A percentile compares a stretch with the other conserved stretches of the same genome.
Conservation (phyloP, 2,329 filamentous ascomycete species). For the Neopestalotiopsis sp. region DNA sequence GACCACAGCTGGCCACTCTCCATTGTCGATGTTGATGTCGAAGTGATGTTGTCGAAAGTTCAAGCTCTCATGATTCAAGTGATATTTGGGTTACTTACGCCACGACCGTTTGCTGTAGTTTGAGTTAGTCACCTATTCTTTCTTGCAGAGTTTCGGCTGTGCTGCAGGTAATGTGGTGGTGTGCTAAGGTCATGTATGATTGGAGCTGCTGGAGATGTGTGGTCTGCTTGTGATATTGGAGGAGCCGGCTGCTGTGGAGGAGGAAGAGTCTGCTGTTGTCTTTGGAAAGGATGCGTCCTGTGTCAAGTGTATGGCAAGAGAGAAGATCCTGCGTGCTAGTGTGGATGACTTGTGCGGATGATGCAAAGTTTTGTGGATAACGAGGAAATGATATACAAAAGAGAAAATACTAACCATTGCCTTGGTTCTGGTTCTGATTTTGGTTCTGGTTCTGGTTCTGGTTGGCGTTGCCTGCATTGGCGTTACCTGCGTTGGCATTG, state of each 20-base stretch:
- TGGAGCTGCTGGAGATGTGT: slow-evolving; percentile 5
- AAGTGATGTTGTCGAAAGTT: not conserved
- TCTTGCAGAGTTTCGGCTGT: not conserved
- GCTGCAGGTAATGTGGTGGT: slow-evolving; percentile 10
- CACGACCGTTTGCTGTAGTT: slow-evolving; percentile 11
- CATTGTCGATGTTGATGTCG: not conserved
- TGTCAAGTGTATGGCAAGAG: slow-evolving; percentile 4
- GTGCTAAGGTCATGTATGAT: slow-evolving; percentile 1
- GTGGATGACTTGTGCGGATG: slow-evolving; percentile 8
- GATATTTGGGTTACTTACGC: slow-evolving; percentile 10
- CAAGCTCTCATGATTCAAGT: not conserved
- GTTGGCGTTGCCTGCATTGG: slow-evolving; percentile 20
- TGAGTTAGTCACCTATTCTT: slow-evolving; percentile 8
- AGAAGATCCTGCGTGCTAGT: slow-evolving; percentile 2
- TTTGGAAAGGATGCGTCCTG: not conserved
- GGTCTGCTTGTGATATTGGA: slow-evolving; percentile 9
- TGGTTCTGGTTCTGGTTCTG: slow-evolving; percentile 20
- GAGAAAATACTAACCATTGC: slow-evolving; percentile 14
- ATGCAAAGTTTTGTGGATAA: slow-evolving; percentile 2
- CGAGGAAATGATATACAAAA: not conserved
- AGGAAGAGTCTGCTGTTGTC: slow-evolving; percentile 18
- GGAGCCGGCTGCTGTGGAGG: slow-evolving; percentile 9
- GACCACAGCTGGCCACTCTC: not conserved
- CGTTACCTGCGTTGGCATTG: slow-evolving; percentile 28
- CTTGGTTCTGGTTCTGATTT: not conserved